Evolutionary conservation across 352 stramenopile species (phyloP).

Genomic region (Globisporangium cylindrosporum): DNA sequence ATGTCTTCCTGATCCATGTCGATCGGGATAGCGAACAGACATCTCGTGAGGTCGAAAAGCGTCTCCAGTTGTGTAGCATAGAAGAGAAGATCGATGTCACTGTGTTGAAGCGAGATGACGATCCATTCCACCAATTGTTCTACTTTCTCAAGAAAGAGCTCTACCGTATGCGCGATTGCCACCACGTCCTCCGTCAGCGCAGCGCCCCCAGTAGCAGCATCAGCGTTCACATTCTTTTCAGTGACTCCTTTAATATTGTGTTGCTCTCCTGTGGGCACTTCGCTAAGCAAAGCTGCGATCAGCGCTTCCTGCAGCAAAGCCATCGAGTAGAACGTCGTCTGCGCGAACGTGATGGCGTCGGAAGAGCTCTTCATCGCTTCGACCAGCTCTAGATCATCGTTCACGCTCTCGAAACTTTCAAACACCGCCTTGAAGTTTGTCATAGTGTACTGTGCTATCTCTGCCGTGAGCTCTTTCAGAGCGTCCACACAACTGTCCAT

Average conservation of each 20-base stretch:
- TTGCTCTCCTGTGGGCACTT: not conserved
- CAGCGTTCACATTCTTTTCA: not conserved
- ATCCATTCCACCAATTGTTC: conserved; percentile 23
- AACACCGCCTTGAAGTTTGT: conserved; percentile 21
- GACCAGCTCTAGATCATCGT: conserved; percentile 27
- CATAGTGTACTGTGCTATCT: not conserved
- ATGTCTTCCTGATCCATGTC: not conserved
- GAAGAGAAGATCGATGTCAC: conserved; percentile 29
- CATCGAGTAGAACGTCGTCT: conserved; percentile 23
- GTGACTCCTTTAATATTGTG: not conserved
- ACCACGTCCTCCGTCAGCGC: not conserved
- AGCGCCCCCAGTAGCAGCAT: not conserved
- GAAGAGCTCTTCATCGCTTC: conserved; percentile 23
- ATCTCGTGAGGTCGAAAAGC: conserved; percentile 6
- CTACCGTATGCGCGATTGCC: not conserved
- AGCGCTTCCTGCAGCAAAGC: conserved; percentile 23
- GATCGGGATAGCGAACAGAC: conserved; percentile 19
- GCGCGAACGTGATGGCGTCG: conserved; percentile 18
- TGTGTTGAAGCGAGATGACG: conserved; percentile 26
- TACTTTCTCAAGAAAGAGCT: conserved; percentile 15
- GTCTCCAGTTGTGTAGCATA: conserved; percentile 24
- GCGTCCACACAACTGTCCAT: not conserved
- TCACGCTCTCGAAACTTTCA: conserved; percentile 19
- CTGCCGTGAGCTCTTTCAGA: not conserved
- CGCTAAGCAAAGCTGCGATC: conserved; percentile 4